Evolutionary conservation across 768 basidiomycete genomes (phyloP).

Genomic region (Clitopilus hobsonii): DNA sequence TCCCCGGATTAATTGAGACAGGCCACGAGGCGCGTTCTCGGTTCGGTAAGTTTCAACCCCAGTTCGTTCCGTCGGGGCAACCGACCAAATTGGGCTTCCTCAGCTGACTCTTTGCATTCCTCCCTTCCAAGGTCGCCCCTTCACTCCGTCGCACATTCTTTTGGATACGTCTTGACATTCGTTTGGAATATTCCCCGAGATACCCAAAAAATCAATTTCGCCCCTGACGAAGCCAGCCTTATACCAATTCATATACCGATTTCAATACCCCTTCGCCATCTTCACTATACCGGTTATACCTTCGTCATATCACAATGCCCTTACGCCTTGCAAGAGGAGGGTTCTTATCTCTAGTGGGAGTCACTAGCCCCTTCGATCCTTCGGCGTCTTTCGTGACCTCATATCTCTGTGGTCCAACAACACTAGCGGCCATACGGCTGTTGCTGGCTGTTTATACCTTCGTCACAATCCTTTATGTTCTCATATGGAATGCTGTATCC

Average conservation of each 20-base stretch:
- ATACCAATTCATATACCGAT: background rate
- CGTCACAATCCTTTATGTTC: conserved; percentile 30
- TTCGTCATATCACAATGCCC: conserved; percentile 8
- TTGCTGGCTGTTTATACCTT: conserved; percentile 49
- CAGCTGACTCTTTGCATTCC: conserved; percentile 1
- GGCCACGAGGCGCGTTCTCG: background rate
- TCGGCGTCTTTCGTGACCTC: conserved; percentile 41
- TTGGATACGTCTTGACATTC: background rate
- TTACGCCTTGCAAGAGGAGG: conserved; percentile 3
- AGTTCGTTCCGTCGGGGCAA: conserved; percentile 1
- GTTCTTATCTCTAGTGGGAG: conserved; percentile 14
- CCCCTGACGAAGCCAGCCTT: background rate
- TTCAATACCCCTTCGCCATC: background rate
- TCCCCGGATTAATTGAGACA: background rate
- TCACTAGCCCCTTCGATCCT: conserved; percentile 27
- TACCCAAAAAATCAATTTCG: background rate
- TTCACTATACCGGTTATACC: background rate
- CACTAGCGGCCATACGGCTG: conserved; percentile 41
- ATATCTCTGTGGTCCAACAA: conserved; percentile 36
- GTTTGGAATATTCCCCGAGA: background rate
- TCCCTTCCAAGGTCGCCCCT: too few species aligned
- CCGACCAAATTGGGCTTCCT: background rate
- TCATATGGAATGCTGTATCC: conserved; percentile 28
- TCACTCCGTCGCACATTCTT: background rate
- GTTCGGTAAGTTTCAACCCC: background rate